Evolutionary conservation across 306 rosid genomes (phyloP).

Genomic region (Vigna nakashimae): DNA sequence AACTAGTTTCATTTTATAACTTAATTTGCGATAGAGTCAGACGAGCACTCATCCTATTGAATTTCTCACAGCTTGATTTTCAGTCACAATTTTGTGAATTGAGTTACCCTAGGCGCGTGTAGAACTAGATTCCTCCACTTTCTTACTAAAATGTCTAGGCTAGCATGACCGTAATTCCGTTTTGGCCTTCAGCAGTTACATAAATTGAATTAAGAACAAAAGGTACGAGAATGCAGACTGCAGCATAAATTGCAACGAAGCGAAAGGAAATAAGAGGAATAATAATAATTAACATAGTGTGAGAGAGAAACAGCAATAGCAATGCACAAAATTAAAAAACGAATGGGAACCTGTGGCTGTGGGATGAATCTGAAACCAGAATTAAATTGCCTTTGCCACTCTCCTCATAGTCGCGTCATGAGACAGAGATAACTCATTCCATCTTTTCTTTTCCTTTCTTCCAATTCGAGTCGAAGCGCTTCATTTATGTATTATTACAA

Average conservation of each 20-base stretch:
- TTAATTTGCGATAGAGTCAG: not conserved
- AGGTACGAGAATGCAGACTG: not conserved
- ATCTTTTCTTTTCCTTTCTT: not conserved
- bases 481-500: not conserved
- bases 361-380: not conserved
- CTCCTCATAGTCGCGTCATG: not conserved
- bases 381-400: not conserved
- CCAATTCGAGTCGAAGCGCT: not conserved
- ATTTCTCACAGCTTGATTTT: not conserved
- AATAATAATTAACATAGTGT: not conserved
- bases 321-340: not conserved
- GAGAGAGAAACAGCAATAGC: not conserved
- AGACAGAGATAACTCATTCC: not conserved
- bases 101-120: not conserved
- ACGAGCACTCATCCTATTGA: not conserved
- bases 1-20: slow-evolving; percentile 17
- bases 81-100: not conserved
- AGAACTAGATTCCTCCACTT: slow-evolving; percentile 2
- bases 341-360: not conserved
- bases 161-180: too few relatives aligned
- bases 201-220: not conserved
- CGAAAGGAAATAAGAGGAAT: not conserved
- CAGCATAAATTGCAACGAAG: not conserved
- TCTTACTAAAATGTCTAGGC: not conserved
- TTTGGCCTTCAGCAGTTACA: not conserved